Evolutionary conservation across 352 stramenopile species (phyloP).

Genomic region (Stramenopiles sp.): DNA sequence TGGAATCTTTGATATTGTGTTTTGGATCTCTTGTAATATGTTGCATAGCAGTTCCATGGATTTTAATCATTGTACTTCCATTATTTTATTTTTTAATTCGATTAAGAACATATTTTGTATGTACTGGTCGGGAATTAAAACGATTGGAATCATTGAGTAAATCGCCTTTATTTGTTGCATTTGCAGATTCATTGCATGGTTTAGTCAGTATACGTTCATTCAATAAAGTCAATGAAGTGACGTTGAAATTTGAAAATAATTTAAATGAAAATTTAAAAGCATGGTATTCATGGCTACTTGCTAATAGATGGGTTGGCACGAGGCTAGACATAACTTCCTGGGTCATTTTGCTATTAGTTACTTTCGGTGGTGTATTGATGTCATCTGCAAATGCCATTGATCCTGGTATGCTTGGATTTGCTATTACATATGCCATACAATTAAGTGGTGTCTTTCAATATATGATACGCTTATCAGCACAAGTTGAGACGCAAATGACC

Average conservation of each 20-base stretch:
- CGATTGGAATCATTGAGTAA: conserved; percentile 32
- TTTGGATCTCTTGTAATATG: background rate
- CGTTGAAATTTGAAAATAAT: conserved; percentile 22
- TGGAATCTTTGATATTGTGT: background rate
- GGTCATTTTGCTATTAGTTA: background rate
- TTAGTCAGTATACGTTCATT: conserved; percentile 17
- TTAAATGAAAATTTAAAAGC: conserved; percentile 32
- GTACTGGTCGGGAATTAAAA: conserved; percentile 22
- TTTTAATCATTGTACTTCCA: background rate
- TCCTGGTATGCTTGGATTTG: background rate
- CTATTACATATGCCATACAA: background rate
- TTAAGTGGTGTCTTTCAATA: background rate
- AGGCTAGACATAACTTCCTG: background rate
- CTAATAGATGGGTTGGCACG: conserved; percentile 32
- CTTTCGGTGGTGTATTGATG: background rate
- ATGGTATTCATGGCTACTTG: conserved; percentile 36
- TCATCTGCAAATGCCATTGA: background rate
- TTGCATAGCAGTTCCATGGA: background rate
- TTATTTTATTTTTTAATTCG: background rate
- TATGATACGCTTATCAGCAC: background rate
- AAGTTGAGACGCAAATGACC: background rate
- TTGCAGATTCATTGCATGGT: conserved; percentile 23
- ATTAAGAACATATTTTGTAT: background rate
- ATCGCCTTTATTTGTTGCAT: conserved; percentile 31
- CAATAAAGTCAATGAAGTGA: conserved; percentile 21